Evolutionary conservation across 768 basidiomycete species (phyloP), one percentile per base, ranked within the genome.

Genomic region (Cystofilobasidium bisporidii): DNA sequence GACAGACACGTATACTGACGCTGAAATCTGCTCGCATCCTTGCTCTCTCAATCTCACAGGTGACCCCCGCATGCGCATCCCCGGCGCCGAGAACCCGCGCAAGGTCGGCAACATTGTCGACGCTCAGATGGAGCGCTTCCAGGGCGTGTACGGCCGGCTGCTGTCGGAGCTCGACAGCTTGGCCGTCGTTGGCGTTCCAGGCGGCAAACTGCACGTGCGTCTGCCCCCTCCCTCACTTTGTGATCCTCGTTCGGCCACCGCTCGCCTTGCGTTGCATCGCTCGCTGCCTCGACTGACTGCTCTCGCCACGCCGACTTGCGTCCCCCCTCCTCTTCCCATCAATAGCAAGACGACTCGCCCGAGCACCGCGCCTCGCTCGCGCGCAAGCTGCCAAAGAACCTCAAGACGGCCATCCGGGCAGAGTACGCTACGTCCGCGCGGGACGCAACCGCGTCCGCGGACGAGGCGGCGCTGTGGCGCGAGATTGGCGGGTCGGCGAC

Each of bases 51-150:
- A 30, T 58, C 15, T 36, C 6, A 30, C 53, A 48, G 92, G 92
- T 24, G 92, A 99, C 75, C 89, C 90, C 38, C 85, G 96, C 55
- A 99, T 99, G 96, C 72, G 71, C 12, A 74, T 88, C 57, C 83
- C 93, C 6, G 92, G 92, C 1, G 91, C 86, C 0, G 96, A 99
- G 81, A 96, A 98, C 78, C 86, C 92, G 33, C 81, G 84, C 69
- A 99, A 99, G 79, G 87, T 99, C n/a, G 79, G 80, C 57, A 98
- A 97, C 77, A 97, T 99, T 72, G 93, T 98, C 48, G 80, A 81
- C 65, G 85, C 84, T 61, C 90, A 96, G 79, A 80, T 81, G 22
- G 81, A 82, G 22, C 89, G 92, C 76, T 98, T 98, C 78, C 83
- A 84, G 67, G 88, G 88, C 74, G 79, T 98, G 67, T 98, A 98